Evolutionary conservation across 352 stramenopile species (phyloP).

Genomic region (Phytophthora hibernalis): DNA sequence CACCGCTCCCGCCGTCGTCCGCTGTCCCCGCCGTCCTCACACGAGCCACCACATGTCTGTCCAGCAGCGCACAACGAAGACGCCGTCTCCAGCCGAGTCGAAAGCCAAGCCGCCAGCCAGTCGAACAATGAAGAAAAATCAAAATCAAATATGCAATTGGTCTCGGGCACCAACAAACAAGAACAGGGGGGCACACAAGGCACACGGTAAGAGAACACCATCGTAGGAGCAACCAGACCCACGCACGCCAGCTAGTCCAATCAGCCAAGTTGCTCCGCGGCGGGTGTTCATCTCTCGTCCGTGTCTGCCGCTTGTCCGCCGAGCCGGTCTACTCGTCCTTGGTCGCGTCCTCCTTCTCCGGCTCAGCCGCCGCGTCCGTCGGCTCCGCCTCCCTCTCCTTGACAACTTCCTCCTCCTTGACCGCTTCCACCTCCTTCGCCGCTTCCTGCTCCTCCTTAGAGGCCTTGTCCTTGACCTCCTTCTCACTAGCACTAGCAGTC

Average conservation of each 20-base stretch:
- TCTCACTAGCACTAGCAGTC: constrained; percentile 11
- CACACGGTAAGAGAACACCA: constrained; percentile 50
- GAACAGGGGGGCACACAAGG: constrained; percentile 45
- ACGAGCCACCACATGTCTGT: constrained; percentile 1
- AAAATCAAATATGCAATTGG: constrained; percentile 44
- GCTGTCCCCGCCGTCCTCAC: constrained; percentile 19
- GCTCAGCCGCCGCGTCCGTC: constrained; percentile 20
- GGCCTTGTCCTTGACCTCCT: constrained; percentile 26
- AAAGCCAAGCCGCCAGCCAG: constrained; percentile 32
- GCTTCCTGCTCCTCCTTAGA: constrained; percentile 31
- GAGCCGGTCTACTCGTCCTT: constrained; percentile 27
- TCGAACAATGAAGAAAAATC: constrained; percentile 47
- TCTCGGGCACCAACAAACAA: constrained; percentile 49
- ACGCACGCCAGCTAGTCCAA: constrained; percentile 37
- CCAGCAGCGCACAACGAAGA: constrained; percentile 5
- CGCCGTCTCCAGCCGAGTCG: constrained; percentile 22
- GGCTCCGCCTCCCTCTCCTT: constrained; percentile 29
- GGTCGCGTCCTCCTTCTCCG: constrained; percentile 18
- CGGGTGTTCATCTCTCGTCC: constrained; percentile 31
- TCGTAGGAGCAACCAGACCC: constrained; percentile 48
- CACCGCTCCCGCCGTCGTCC: constrained; percentile 24
- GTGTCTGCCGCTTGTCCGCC: constrained; percentile 15
- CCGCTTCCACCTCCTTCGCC: constrained; percentile 18
- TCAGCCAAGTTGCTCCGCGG: constrained; percentile 18
- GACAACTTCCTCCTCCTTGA: constrained; percentile 13